Conservation (phyloP, 108 stramenopile genomes). For the Nannochloropsis granulata region DNA sequence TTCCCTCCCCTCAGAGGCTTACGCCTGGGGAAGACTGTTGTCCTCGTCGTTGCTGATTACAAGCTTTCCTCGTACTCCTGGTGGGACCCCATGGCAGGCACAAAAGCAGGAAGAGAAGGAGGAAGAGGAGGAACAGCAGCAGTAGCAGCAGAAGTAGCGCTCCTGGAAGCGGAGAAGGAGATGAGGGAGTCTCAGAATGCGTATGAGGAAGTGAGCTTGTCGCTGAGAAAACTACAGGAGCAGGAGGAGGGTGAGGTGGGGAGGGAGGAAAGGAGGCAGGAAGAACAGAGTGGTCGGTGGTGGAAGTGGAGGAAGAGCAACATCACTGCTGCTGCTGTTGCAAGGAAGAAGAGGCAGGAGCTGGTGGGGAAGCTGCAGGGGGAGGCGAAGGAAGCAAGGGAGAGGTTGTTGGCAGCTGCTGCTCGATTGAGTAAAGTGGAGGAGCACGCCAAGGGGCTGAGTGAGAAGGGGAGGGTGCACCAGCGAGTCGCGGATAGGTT, state of each 20-base stretch:
- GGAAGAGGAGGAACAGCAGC: neutral
- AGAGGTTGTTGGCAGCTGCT: neutral
- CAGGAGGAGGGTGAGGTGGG: neutral
- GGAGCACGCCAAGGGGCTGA: neutral
- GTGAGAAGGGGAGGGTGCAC: conserved; percentile 12
- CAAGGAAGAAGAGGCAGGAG: neutral
- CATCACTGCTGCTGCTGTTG: neutral
- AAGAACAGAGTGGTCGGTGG: neutral
- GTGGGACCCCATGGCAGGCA: neutral
- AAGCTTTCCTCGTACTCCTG: neutral
- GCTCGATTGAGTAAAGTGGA: neutral
- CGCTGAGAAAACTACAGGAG: neutral
- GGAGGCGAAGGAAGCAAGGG: neutral
- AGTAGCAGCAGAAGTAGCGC: neutral
- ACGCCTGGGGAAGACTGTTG: neutral
- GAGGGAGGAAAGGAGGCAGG: neutral
- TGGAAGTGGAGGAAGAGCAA: neutral
- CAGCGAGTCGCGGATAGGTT: conserved; percentile 29
- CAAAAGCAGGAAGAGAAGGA: neutral
- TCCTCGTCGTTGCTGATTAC: neutral
- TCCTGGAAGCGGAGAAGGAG: neutral
- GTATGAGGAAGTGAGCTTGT: neutral
- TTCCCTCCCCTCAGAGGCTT: neutral
- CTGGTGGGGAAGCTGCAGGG: neutral
- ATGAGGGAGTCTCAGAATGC: neutral